Evolutionary conservation across 1,284 basidiomycete genomes (phyloP).

Genomic region (Cutaneotrichosporon sp.): DNA sequence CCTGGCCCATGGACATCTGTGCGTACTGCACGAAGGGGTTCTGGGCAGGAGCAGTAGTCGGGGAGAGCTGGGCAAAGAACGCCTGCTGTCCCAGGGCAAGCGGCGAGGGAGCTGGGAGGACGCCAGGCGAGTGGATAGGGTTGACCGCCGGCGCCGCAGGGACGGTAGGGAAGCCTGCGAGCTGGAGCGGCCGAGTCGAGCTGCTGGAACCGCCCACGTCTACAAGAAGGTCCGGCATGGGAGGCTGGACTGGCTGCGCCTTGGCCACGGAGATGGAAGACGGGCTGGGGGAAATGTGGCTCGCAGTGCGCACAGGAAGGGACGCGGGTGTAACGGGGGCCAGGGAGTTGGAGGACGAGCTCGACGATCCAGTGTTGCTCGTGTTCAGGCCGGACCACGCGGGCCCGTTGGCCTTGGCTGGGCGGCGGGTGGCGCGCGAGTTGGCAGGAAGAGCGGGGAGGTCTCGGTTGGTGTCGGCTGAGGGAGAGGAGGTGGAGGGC

Average conservation of each 20-base stretch:
- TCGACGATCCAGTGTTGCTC: background rate
- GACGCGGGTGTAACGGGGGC: background rate
- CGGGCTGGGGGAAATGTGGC: background rate
- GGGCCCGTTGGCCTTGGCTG: background rate
- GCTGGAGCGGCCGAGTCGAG: conserved; percentile 36
- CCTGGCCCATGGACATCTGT: background rate
- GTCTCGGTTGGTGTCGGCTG: background rate
- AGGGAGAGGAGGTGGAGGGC: background rate
- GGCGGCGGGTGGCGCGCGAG: background rate
- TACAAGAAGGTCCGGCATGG: conserved; percentile 18
- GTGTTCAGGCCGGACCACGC: background rate
- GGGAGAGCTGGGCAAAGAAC: conserved; percentile 3
- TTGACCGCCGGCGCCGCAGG: conserved; percentile 6
- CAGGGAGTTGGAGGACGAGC: background rate
- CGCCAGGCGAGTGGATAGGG: conserved; percentile 3
- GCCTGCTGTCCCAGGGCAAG: conserved; percentile 19
- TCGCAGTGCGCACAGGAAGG: background rate
- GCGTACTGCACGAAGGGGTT: conserved; percentile 6
- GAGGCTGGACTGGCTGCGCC: background rate
- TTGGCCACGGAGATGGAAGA: background rate
- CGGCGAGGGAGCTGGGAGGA: conserved; percentile 1
- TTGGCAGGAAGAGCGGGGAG: background rate
- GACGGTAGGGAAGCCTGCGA: conserved; percentile 15
- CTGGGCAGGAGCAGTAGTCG: background rate
- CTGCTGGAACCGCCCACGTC: conserved; percentile 24